Base-by-base conservation (phyloP, 2,329 filamentous ascomycete genomes). In the Byssoonygena ceratinophila region DNA sequence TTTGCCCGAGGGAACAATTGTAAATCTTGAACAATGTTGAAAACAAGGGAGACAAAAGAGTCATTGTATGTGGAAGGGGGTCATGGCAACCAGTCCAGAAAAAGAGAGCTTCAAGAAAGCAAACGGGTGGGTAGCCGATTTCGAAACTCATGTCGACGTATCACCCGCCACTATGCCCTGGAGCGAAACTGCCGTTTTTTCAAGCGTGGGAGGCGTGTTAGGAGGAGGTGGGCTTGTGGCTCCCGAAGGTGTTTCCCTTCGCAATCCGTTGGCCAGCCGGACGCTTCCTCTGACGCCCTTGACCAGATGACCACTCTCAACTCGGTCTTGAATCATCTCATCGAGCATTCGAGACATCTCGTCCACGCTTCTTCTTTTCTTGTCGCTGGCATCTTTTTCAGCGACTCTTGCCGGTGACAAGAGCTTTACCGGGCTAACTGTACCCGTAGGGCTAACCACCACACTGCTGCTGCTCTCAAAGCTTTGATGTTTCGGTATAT, bases 321-420 rank as follows among this genome's bases (percentile, higher is more conserved):
- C 85, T 54, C 85, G 82, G 63, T 91, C 86, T 64, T 90, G 85
- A 55, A 96, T 92, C 91, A 97, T 96, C 70, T 95, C 88, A 62
- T 97, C 91, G 23, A 96, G 78, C 73, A 96, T 89, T 61, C 83
- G 81, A 59, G 87, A 94, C 82, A 96, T 90, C 68, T 95, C 90
- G 60, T 95, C 89, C 31, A 92, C 85, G 59, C 85, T 87, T 72
- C 78, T 81, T 11, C 75, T 74, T 46, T 78, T 76, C 58, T 76
- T 78, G 49, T 76, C 77, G 45, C 66, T 60, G 59, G 65, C 63
- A 54, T 68, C 66, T 54, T 68, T 68, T 20, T 67, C 61, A 2
- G 23, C 27, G 36, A 46, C 54, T 51, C 54, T 59, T 44, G 39
- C 52, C 2, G 55, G 55, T 22, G 54, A 65, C 27, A 66, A 59